Conservation (phyloP, 768 basidiomycete species). For the Naganishia vishniacii region DNA sequence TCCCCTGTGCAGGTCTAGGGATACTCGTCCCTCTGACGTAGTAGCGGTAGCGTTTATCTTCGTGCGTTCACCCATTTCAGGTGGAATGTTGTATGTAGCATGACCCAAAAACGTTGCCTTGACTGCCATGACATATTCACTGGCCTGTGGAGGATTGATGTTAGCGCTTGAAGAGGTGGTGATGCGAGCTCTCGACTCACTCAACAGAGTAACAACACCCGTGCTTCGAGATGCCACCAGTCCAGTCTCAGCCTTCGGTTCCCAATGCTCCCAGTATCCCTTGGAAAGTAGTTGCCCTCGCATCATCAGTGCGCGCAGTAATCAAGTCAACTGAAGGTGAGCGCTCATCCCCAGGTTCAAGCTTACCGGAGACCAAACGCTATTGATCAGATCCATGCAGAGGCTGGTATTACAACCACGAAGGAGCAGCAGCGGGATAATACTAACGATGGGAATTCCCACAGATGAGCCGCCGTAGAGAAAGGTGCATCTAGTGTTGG, state of each 20-base stretch:
- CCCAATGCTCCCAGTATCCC: slow-evolving; percentile 10
- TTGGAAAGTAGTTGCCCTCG: slow-evolving; percentile 11
- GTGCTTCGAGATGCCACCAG: slow-evolving; percentile 9
- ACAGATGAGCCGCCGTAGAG: too few relatives aligned
- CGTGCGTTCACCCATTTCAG: slow-evolving; percentile 2
- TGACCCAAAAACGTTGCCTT: slow-evolving; percentile 11
- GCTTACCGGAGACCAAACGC: slow-evolving; percentile 8
- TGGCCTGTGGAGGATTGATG: not conserved
- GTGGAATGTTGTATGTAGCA: not conserved
- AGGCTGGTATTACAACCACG: slow-evolving; percentile 9
- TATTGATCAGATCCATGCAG: slow-evolving; percentile 12
- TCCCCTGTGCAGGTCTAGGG: not conserved
- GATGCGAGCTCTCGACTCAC: not conserved
- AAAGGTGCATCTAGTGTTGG: too few relatives aligned
- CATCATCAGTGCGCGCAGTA: not conserved
- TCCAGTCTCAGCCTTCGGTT: slow-evolving; percentile 4
- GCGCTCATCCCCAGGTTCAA: too few relatives aligned
- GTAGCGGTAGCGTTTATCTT: slow-evolving; percentile 11
- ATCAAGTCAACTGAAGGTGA: too few relatives aligned
- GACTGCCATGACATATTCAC: slow-evolving; percentile 15
- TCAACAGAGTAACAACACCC: slow-evolving; percentile 1
- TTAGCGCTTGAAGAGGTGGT: not conserved
- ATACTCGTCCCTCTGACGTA: not conserved
- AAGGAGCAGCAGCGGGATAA: slow-evolving; percentile 10
- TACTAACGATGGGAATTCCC: not conserved